Percentiles rank a stretch among this genome's conserved stretches.
Conservation (phyloP, 345 rosid species). For the Murraya paniculata region DNA sequence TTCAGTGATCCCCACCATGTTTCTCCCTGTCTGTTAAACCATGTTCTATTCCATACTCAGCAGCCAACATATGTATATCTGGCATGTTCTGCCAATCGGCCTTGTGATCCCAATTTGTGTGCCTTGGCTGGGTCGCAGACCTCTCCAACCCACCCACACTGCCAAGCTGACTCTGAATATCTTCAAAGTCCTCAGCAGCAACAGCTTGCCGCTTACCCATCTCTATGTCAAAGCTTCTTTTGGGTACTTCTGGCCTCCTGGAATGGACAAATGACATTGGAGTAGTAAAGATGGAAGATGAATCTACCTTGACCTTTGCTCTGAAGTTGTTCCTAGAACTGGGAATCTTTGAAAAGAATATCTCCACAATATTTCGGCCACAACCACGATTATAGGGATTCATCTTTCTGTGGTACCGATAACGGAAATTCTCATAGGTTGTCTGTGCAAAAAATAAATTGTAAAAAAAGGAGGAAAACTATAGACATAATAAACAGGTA, state of each 20-base stretch:
- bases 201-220: conserved; percentile 52
- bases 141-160: conserved; percentile 52
- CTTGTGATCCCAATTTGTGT: conserved; percentile 24
- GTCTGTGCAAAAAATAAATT: conserved; percentile 50
- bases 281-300: conserved; percentile 30
- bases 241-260: conserved; percentile 39
- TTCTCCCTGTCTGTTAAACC: conserved; percentile 30
- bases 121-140: conserved; percentile 48
- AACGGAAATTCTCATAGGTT: conserved; percentile 81
- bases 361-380: conserved; percentile 34
- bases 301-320: conserved; percentile 38
- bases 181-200: conserved; percentile 64
- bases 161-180: conserved; percentile 48
- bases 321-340: conserved; percentile 57
- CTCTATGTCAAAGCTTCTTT: conserved; percentile 44
- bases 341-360: conserved; percentile 54
- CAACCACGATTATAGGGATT: conserved; percentile 68
- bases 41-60: conserved; percentile 44
- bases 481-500: background rate
- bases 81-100: conserved; percentile 48
- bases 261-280: conserved; percentile 32
- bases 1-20: conserved; percentile 23
- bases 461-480: background rate
- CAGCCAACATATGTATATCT: conserved; percentile 36
- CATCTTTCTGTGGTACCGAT: conserved; percentile 61